phyloP scores from a whole-genome alignment of 306 rosid genomes.

The Castanea crenata region DNA sequence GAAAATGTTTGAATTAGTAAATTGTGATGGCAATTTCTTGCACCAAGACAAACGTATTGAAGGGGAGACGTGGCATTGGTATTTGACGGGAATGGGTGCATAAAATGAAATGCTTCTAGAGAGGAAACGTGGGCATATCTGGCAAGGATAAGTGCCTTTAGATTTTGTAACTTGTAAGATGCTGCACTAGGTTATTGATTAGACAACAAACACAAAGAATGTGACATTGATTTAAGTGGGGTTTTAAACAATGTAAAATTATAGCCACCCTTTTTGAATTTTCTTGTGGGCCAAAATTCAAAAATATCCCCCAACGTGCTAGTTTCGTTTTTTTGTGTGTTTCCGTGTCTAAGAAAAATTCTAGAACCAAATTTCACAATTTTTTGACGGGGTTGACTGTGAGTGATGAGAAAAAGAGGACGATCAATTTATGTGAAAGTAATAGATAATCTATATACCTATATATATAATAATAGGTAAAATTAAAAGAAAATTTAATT shows the following conservation, averaged over 20 bases:
- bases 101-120: background rate
- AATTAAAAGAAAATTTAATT: no score
- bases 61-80: background rate
- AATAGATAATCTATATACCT: no score
- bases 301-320: background rate
- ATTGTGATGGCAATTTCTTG: background rate
- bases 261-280: background rate
- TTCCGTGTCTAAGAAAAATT: background rate
- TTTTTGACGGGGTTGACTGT: rapidly evolving
- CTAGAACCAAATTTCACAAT: no score
- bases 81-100: background rate
- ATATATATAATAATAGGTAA: no score
- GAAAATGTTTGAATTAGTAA: no score
- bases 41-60: background rate
- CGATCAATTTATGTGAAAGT: no score
- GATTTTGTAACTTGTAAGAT: background rate
- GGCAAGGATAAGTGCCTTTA: background rate
- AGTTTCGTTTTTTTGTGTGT: background rate
- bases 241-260: background rate
- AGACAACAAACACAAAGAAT: background rate
- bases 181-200: background rate
- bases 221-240: background rate
- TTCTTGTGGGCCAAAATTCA: background rate
- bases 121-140: background rate
- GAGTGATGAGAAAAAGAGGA: no score